Evolutionary conservation across 768 basidiomycete genomes (phyloP).

Genomic region (Austroboletus festivus): DNA sequence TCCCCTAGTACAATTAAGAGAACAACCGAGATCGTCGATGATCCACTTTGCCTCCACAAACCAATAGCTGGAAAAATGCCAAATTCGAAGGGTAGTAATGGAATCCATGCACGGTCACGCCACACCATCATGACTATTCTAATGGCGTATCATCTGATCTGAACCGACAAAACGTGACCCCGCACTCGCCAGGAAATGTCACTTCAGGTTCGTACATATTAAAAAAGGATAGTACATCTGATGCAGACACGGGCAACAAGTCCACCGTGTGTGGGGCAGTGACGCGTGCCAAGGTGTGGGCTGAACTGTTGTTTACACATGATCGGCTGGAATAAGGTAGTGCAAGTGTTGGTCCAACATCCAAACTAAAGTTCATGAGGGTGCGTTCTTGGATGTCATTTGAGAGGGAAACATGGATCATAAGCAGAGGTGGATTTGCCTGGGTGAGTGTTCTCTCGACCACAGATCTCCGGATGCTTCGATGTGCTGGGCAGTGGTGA

Average conservation of each 20-base stretch:
- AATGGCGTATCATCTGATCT: slow-evolving; percentile 8
- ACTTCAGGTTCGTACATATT: neutral
- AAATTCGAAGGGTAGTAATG: neutral
- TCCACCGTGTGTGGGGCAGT: too few species aligned
- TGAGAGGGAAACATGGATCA: slow-evolving; percentile 8
- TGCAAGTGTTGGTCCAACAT: slow-evolving; percentile 3
- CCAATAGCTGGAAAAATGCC: neutral
- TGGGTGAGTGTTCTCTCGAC: neutral
- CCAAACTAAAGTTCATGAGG: slow-evolving; percentile 6
- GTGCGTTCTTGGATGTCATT: too few species aligned
- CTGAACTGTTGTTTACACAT: neutral
- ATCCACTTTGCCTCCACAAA: neutral
- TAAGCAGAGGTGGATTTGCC: slow-evolving; percentile 12
- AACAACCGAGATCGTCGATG: neutral
- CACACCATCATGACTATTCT: neutral
- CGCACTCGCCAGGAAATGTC: neutral
- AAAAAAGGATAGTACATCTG: neutral
- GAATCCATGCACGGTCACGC: neutral
- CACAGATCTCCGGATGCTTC: neutral
- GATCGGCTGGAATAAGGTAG: slow-evolving; percentile 3
- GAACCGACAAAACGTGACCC: neutral
- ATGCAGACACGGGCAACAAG: too few species aligned
- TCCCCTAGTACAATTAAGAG: too few species aligned
- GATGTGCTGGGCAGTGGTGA: neutral
- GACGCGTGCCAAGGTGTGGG: neutral